Conservation (phyloP, 2,329 filamentous ascomycete genomes). For the Trichoderma sp. region DNA sequence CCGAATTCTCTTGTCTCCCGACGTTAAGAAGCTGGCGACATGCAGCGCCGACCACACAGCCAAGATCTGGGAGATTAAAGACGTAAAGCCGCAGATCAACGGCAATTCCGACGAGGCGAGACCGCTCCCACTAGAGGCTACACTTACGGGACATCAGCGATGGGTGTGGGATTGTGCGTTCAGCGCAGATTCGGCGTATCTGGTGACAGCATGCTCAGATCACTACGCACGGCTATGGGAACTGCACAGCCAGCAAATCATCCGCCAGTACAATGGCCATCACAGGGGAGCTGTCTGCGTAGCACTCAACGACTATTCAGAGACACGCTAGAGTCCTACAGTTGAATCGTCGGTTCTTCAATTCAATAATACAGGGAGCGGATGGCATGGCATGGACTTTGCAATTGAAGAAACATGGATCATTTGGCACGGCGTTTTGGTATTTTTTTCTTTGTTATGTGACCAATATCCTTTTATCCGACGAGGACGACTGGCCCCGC, state of each 20-base stretch:
- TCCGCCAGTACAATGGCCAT: slow-evolving; percentile 92
- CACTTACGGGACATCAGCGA: slow-evolving; percentile 83
- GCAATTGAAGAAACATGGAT: not conserved
- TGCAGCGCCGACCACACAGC: slow-evolving; percentile 92
- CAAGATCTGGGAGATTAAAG: slow-evolving; percentile 89
- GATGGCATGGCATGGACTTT: not conserved
- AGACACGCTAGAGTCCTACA: slow-evolving; percentile 40
- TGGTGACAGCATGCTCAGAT: slow-evolving; percentile 90
- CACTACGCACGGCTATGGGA: slow-evolving; percentile 94
- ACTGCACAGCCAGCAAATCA: slow-evolving; percentile 79
- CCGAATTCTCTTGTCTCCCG: slow-evolving; percentile 83
- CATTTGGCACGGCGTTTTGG: slow-evolving; percentile 5
- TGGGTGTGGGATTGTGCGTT: slow-evolving; percentile 99
- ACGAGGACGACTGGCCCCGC: not conserved
- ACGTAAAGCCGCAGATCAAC: slow-evolving; percentile 54
- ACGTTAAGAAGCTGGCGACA: slow-evolving; percentile 90
- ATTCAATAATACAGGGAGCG: not conserved
- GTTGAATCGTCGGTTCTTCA: not conserved
- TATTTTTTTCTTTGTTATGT: not conserved
- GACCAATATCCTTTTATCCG: not conserved
- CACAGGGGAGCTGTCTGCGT: slow-evolving; percentile 90
- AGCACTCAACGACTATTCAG: slow-evolving; percentile 81
- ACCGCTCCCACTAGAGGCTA: slow-evolving; percentile 78
- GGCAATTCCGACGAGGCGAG: slow-evolving; percentile 39
- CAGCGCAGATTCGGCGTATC: slow-evolving; percentile 85